phyloP scores from a whole-genome alignment of 129 eudicot genomes.

The Solidago caesia region DNA sequence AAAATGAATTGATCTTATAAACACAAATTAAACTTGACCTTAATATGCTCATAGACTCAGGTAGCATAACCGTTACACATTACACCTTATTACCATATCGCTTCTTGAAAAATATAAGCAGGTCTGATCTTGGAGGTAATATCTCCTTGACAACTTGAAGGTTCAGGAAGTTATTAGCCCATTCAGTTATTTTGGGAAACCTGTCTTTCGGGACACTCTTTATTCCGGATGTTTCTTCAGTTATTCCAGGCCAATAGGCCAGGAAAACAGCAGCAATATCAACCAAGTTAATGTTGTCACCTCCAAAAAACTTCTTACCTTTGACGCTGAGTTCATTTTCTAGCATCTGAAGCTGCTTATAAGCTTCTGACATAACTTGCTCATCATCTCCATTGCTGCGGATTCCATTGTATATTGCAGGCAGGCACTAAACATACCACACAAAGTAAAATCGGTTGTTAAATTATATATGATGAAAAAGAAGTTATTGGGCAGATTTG shows the following conservation, averaged over 20 bases:
- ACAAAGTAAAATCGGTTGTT: too few relatives aligned
- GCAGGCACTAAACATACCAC: constrained; percentile 19
- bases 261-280: constrained; percentile 42
- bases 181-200: constrained; percentile 37
- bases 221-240: constrained; percentile 28
- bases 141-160: constrained; percentile 32
- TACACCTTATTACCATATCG: constrained; percentile 5
- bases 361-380: constrained; percentile 33
- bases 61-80: not conserved
- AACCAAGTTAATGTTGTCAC: constrained; percentile 33
- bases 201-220: constrained; percentile 25
- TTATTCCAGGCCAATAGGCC: constrained; percentile 41
- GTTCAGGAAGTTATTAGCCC: constrained; percentile 34
- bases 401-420: constrained; percentile 29
- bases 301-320: constrained; percentile 42
- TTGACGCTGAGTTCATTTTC: constrained; percentile 10
- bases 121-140: constrained; percentile 36
- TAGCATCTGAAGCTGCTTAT: too few relatives aligned
- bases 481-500: too few relatives aligned
- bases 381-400: constrained; percentile 26
- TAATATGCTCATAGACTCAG: too few relatives aligned
- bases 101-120: constrained; percentile 21
- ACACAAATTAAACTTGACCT: not conserved
- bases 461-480: too few relatives aligned
- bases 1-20: constrained; percentile 6